Evolutionary conservation across 2,329 filamentous ascomycete species (phyloP), one percentile per base, ranked within the genome.

Genomic region (Cylindrodendrum hubeiense): DNA sequence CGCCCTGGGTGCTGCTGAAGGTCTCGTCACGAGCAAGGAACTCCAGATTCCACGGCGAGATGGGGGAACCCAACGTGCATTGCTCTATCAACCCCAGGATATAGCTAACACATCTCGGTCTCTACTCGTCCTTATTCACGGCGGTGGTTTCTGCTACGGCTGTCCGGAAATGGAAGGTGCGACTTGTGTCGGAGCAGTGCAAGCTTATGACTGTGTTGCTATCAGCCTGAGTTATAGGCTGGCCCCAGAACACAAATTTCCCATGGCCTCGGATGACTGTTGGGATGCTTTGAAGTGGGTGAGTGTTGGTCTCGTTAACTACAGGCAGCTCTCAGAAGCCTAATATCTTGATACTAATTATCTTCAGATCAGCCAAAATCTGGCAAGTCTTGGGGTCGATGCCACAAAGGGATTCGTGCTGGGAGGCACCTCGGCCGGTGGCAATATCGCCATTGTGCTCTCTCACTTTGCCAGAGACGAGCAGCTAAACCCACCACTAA

Each of bases 341-440:
- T 9, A 5, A 28, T 9, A 28, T 28, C 28, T 5, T 28, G 22
- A 41, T 9, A 17, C 22, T 44, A 9, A 44, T 6, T 44, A 9
- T 30, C 33, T 21, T 21, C 5, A 55, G 52, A 55, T 55, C n/a
- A 30, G 13, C 37, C 8, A 44, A 17, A 44, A 55, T 17, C 7
- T 44, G 6, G 15, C n/a, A 6, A 56, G 43, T n/a, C 43, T 64
- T 12, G 67, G 67, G 3, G 69, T 53, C 2, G 65, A 71, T 24
- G 51, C 46, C 1, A n/a, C 30, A 2, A 41, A 44, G 2, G 69
- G 69, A 2, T 68, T 71, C 13, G 41, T 69, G 3, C n/a, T 71
- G 1, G 76, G 76, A 28, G 76, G 77, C 13, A 69, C 73, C 0
- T 79, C 76, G 0, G 75, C 76, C 2, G 75, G 73, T 2, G 75